These are phyloP conservation scores for Colletotrichum tropicicola DNA, from an alignment of 2,329 filamentous ascomycete genomes.

Conservation along the genomic window DNA sequence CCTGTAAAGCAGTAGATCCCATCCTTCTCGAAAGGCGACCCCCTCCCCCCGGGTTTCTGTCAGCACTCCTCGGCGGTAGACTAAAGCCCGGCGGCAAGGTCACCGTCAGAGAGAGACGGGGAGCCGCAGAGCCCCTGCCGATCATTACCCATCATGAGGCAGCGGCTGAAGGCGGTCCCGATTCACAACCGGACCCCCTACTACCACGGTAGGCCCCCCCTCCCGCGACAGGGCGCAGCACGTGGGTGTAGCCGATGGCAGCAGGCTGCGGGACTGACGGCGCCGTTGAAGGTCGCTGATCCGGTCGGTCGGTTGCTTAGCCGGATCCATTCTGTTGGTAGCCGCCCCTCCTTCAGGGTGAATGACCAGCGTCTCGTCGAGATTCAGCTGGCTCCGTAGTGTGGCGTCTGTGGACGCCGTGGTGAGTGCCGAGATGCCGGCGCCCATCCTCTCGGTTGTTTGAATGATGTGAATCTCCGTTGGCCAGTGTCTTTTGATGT, in stretches of 20 bases:
- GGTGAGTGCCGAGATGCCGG: background rate
- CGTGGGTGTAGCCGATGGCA: background rate
- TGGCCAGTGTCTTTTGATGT: background rate
- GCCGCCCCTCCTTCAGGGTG: background rate
- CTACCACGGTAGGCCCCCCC: background rate
- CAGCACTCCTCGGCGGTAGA: too few relatives aligned
- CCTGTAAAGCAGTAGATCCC: too few relatives aligned
- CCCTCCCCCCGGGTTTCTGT: too few relatives aligned
- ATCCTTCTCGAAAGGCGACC: too few relatives aligned
- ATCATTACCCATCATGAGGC: background rate
- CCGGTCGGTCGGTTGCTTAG: background rate
- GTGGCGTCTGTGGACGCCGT: background rate
- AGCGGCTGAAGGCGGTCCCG: background rate
- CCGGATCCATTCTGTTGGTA: background rate
- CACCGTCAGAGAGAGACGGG: background rate
- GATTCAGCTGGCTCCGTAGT: background rate
- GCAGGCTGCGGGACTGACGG: background rate
- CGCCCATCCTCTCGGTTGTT: background rate
- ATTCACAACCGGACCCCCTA: background rate
- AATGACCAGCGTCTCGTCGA: too few relatives aligned
- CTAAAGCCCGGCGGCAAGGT: background rate
- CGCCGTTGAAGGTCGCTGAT: background rate
- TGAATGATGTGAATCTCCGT: background rate
- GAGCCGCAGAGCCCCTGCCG: background rate
- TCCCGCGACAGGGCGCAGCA: conserved; percentile 15